Evolutionary conservation across 257 asterid genomes (phyloP), one percentile per base, ranked within the genome.

Genomic region (Salvia hispanica): DNA sequence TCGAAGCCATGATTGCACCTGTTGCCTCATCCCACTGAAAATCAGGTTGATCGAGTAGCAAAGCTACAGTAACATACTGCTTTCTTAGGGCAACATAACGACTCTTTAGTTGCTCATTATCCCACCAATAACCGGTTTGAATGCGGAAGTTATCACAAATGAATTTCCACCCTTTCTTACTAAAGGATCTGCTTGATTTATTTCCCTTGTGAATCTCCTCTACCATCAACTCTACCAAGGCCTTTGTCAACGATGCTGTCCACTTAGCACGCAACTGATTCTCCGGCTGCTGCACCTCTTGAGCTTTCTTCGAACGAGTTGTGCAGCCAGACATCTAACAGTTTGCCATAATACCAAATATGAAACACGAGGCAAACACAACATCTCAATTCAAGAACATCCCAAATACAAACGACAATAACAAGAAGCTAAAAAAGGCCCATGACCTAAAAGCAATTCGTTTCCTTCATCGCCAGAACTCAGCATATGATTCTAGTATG

Each of bases 241-340:
- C 75, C 70, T 77, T 84, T 28, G 95, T 90, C 69, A 85, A 81
- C 12, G 83, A 53, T 31, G 81, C 36, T 39, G 93, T 90, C 97
- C 97, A 90, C 72, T 81, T 90, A 18, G 97, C 97, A 82, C 97
- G 85, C 11, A 80, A 77, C 56, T 85, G 95, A 66, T 80, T 77
- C 74, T 85, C 91, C 31, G 76, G 76, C 74, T 79, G 86, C 77
- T 76, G 83, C 16, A 31, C 75, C 47, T 67, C 13, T 66, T 48
- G 79, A 64, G 70, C 69, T 70, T 80, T 82, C 80, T 74, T 80
- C 16, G 77, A 75, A 64, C 90, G 95, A 74, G 93, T 77, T 53
- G 85, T 21, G 67, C 90, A 85, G 72, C 81, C 76, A 15, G 89
- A 73, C 97, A 90, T 90, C 89, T 83, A 68, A 54, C 68, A 76